Evolutionary conservation across 225 moss, liverwort and hornwort species (phyloP), one percentile per base, ranked within the genome.

Genomic region (Lunularia cruciata): DNA sequence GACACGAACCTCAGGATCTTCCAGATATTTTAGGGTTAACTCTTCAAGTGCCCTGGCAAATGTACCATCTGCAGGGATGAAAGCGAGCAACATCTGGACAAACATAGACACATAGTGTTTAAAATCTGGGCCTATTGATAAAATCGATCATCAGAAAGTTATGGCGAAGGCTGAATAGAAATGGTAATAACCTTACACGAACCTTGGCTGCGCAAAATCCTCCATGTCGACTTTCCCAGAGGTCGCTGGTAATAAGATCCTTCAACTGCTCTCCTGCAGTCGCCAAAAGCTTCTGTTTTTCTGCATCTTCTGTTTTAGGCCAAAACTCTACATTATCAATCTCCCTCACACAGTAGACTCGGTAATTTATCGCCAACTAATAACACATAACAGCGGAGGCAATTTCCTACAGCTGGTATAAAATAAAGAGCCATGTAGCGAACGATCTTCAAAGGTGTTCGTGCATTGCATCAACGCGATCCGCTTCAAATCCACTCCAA

Each of bases 141-240:
- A n/a, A n/a, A n/a, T n/a, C n/a, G n/a, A n/a, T n/a, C n/a, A n/a
- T n/a, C 14, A 15, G 40, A n/a, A 40, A 42, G 47, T 33, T 38
- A 35, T 47, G 20, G 4, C 37, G 20, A n/a, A 31, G 35, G 55
- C 36, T 60, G 8, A 33, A 57, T 15, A 56, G 52, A n/a, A n/a
- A n/a, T n/a, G n/a, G n/a, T n/a, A n/a, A n/a, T n/a, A n/a, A n/a
- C n/a, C n/a, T n/a, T n/a, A n/a, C n/a, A 26, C 58, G 27, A 23
- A 90, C 90, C 90, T 88, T 90, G 19, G 86, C 71, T 63, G 88
- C 88, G 72, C 76, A 79, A 65, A 90, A 84, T 40, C 90, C 90
- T 51, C 90, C 88, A 70, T 88, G 88, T 60, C 88, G 84, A 30
- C 80, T 84, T 64, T 90, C 84, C 90, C 90, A 88, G 71, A 76